These are phyloP conservation scores for Ceriops decandra DNA, from an alignment of 345 rosid genomes.

Conservation along the genomic window DNA sequence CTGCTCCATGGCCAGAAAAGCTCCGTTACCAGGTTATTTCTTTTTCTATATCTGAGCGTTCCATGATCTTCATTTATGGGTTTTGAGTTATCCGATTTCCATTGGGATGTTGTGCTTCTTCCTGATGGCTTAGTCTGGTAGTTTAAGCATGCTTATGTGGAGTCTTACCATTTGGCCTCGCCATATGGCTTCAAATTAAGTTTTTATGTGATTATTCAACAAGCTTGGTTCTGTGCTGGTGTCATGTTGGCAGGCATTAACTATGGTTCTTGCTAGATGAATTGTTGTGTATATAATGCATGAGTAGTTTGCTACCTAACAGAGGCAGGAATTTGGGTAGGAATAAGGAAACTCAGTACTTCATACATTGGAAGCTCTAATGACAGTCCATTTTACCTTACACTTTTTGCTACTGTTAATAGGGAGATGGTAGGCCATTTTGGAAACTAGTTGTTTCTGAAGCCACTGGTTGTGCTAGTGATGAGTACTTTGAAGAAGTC, in stretches of 20 bases:
- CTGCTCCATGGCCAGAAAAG: constrained; percentile 78
- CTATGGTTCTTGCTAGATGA: neutral
- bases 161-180: neutral
- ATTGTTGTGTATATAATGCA: neutral
- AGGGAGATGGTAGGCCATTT: constrained; percentile 92
- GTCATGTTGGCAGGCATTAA: neutral
- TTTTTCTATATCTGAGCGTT: constrained; percentile 1
- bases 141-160: neutral
- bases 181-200: too few relatives aligned
- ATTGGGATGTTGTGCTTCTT: neutral
- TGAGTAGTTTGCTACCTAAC: neutral
- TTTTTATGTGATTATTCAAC: neutral
- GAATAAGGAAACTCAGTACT: neutral
- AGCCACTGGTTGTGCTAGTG: constrained; percentile 71
- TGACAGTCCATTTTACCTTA: constrained; percentile 5
- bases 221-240: neutral
- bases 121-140: neutral
- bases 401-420: constrained; percentile 12
- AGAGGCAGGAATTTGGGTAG: neutral
- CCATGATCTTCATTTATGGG: neutral
- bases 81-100: neutral
- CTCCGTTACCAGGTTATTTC: constrained; percentile 72
- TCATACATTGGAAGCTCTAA: neutral
- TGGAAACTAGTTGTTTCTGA: constrained; percentile 78
- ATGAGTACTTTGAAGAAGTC: constrained; percentile 82